Evolutionary conservation across 1,284 basidiomycete genomes (phyloP).

Genomic region (Earliella scabrosa): DNA sequence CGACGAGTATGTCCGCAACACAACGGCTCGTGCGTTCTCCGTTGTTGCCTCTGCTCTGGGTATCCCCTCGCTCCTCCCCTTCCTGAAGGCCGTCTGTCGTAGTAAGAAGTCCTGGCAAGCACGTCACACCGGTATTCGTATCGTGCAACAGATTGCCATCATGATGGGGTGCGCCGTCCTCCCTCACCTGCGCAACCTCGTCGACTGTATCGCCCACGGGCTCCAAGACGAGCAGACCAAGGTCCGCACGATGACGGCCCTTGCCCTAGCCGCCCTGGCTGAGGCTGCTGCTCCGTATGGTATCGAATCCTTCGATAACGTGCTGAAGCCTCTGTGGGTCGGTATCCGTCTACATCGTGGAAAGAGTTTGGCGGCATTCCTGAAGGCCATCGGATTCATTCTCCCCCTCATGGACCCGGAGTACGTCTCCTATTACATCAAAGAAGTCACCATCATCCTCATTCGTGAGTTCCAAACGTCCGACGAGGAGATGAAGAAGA

Average conservation of each 20-base stretch:
- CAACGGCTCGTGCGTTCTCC: slow-evolving; percentile 98
- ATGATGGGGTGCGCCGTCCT: slow-evolving; percentile 99
- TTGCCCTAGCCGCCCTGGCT: slow-evolving; percentile 94
- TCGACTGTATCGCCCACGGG: slow-evolving; percentile 96
- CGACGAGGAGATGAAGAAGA: slow-evolving; percentile 99
- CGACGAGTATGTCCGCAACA: slow-evolving; percentile 99
- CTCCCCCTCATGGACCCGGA: slow-evolving; percentile 99
- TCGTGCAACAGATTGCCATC: slow-evolving; percentile 99
- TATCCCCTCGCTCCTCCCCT: slow-evolving; percentile 96
- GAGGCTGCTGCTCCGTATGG: slow-evolving; percentile 98
- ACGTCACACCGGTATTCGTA: slow-evolving; percentile 98
- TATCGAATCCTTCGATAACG: slow-evolving; percentile 99
- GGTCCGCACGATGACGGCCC: slow-evolving; percentile 98
- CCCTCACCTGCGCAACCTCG: slow-evolving; percentile 95
- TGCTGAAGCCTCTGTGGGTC: slow-evolving; percentile 97
- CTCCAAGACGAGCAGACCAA: slow-evolving; percentile 99
- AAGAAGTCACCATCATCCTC: slow-evolving; percentile 96
- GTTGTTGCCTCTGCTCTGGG: slow-evolving; percentile 98
- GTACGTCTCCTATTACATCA: slow-evolving; percentile 97
- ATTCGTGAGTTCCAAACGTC: slow-evolving; percentile 99
- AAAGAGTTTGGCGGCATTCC: slow-evolving; percentile 96
- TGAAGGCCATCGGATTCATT: slow-evolving; percentile 99
- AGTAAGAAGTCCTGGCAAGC: slow-evolving; percentile 99
- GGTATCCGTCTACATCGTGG: slow-evolving; percentile 98
- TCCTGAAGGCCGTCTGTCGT: slow-evolving; percentile 97